Evolutionary conservation across 176 grass and related monocot genomes (phyloP).

Genomic region (Saccharum spontaneum): DNA sequence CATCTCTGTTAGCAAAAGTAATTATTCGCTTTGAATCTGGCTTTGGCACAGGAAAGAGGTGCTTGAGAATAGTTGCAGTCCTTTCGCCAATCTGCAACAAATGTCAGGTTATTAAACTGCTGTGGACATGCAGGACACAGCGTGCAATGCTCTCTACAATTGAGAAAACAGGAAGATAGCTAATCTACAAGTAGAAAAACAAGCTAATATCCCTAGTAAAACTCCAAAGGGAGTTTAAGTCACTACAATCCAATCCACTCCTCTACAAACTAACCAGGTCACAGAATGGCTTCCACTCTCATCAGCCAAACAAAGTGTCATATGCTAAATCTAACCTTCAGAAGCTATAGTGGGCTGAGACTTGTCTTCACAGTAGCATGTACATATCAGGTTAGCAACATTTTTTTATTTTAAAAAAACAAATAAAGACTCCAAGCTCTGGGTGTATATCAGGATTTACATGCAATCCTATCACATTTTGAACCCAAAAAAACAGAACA

Average conservation of each 20-base stretch:
- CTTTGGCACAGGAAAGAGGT: constrained; percentile 94
- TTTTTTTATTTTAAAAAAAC: neutral
- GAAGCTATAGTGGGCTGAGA: neutral
- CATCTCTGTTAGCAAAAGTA: constrained; percentile 78
- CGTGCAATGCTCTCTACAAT: neutral
- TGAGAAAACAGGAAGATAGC: neutral
- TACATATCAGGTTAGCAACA: neutral
- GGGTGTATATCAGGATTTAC: neutral
- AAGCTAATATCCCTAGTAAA: neutral
- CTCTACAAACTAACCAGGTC: neutral
- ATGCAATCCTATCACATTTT: neutral
- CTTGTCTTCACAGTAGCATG: neutral
- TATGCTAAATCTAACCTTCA: neutral
- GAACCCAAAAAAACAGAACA: neutral
- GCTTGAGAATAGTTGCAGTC: constrained; percentile 79
- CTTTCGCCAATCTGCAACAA: constrained; percentile 71
- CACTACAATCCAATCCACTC: neutral
- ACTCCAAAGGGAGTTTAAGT: neutral
- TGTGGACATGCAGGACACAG: neutral
- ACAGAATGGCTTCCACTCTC: neutral
- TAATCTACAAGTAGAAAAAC: neutral
- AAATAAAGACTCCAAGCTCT: neutral
- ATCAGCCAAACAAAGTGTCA: neutral
- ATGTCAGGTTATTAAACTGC: constrained; percentile 4
- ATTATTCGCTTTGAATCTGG: constrained; percentile 77